Conservation (phyloP, 1,284 basidiomycete genomes). For the Ustilago crameri region DNA sequence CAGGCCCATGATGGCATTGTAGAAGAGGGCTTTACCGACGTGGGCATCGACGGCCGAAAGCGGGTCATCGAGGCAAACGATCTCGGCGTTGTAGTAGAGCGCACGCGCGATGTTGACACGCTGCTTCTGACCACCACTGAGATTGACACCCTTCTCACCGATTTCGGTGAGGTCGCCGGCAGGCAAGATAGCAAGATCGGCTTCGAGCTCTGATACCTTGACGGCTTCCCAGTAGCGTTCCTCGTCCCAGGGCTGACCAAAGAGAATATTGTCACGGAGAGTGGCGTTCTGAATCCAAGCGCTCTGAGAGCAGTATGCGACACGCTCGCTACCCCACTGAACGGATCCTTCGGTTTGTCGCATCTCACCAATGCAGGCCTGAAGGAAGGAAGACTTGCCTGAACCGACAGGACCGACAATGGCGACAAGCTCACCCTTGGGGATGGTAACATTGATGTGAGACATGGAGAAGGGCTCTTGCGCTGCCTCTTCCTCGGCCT, state of each 20-base stretch:
- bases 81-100: constrained; percentile 78
- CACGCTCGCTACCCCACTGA: constrained; percentile 59
- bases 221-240: constrained; percentile 70
- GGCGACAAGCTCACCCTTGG: constrained; percentile 55
- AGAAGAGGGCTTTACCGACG: constrained; percentile 67
- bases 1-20: constrained; percentile 62
- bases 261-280: constrained; percentile 72
- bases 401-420: constrained; percentile 67
- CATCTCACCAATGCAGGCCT: constrained; percentile 66
- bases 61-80: constrained; percentile 78
- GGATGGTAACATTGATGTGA: constrained; percentile 48
- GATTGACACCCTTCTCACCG: constrained; percentile 72
- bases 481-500: constrained; percentile 12
- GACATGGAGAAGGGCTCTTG: constrained; percentile 57
- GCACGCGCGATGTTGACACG: constrained; percentile 79
- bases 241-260: constrained; percentile 71
- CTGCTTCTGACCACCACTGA: constrained; percentile 75
- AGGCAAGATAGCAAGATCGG: constrained; percentile 78
- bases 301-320: constrained; percentile 84
- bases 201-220: constrained; percentile 61
- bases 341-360: constrained; percentile 52
- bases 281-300: constrained; percentile 90
- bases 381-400: constrained; percentile 64
- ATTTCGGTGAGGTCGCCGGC: constrained; percentile 78
- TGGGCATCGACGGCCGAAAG: constrained; percentile 73